phyloP scores from a whole-genome alignment of 805 yeast genomes.

The Candida succiphila region DNA sequence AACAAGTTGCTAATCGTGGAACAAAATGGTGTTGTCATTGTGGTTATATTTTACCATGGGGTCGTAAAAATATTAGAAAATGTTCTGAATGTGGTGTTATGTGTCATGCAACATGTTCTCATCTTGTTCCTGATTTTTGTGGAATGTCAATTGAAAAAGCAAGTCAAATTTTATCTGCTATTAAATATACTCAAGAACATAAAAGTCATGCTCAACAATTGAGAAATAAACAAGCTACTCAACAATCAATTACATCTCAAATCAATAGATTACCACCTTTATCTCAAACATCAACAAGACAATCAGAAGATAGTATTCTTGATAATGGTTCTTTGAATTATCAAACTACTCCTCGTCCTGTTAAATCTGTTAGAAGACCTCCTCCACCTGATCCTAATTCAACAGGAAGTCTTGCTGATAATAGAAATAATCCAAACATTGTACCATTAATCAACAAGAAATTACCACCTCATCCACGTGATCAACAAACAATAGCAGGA shows the following conservation, averaged over 20 bases:
- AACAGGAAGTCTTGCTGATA: not conserved
- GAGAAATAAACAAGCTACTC: conserved; percentile 2
- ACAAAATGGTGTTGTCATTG: conserved; percentile 99
- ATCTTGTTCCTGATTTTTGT: conserved; percentile 94
- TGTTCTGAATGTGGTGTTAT: conserved; percentile 91
- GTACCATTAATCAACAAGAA: not conserved
- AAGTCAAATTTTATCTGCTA: conserved; percentile 75
- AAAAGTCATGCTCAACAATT: conserved; percentile 9
- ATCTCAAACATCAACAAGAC: not conserved
- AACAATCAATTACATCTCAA: not conserved
- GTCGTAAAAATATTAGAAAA: conserved; percentile 83
- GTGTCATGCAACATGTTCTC: conserved; percentile 90
- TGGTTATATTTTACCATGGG: conserved; percentile 94
- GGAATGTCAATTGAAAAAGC: conserved; percentile 99
- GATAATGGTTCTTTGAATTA: not conserved
- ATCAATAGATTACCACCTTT: conserved; percentile 1
- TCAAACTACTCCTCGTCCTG: conserved; percentile 1
- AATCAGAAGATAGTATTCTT: conserved; percentile 2
- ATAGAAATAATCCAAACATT: not conserved
- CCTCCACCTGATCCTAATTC: not conserved
- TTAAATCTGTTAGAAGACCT: conserved; percentile 2
- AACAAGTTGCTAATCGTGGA: conserved; percentile 83
- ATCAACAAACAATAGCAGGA: not conserved
- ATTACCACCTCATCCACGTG: not conserved
- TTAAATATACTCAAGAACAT: conserved; percentile 55